Percentiles rank a stretch among this genome's conserved stretches.
Conservation (phyloP, 768 basidiomycete genomes). For the Pisolithus tinctorius region DNA sequence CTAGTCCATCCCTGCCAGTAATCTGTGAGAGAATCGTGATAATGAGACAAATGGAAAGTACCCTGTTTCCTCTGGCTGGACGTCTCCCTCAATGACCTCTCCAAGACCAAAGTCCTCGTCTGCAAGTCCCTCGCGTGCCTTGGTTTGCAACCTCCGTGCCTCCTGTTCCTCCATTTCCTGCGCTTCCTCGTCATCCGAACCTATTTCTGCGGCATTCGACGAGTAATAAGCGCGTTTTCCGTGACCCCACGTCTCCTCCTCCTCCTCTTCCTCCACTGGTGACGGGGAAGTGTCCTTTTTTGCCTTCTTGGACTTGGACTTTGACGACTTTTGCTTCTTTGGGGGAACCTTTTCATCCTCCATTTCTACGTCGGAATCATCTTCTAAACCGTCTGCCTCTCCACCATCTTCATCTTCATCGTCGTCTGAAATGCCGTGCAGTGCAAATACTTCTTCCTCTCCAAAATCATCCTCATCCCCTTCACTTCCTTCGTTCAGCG, state of each 20-base stretch:
- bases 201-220: constrained; percentile 73
- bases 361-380: neutral
- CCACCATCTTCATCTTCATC: constrained; percentile 37
- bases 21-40: neutral
- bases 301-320: constrained; percentile 11
- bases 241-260: constrained; percentile 81
- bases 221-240: constrained; percentile 80
- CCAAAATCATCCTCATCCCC: constrained; percentile 49
- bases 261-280: constrained; percentile 26
- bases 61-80: constrained; percentile 22
- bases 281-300: constrained; percentile 4
- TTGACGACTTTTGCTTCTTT: constrained; percentile 4
- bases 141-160: constrained; percentile 70
- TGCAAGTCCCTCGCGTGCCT: constrained; percentile 59
- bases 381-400: constrained; percentile 13
- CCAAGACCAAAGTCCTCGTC: constrained; percentile 84
- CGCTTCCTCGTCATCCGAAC: constrained; percentile 85
- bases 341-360: constrained; percentile 15
- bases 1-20: constrained; percentile 12
- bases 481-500: constrained; percentile 56
- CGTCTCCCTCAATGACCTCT: constrained; percentile 41
- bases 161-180: constrained; percentile 87
- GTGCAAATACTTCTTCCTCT: constrained; percentile 78
- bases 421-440: constrained; percentile 52
- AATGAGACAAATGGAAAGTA: constrained; percentile 10